These are phyloP conservation scores for Epichloe baconii DNA, from an alignment of 2,329 filamentous ascomycete species.

Conservation along the genomic window DNA sequence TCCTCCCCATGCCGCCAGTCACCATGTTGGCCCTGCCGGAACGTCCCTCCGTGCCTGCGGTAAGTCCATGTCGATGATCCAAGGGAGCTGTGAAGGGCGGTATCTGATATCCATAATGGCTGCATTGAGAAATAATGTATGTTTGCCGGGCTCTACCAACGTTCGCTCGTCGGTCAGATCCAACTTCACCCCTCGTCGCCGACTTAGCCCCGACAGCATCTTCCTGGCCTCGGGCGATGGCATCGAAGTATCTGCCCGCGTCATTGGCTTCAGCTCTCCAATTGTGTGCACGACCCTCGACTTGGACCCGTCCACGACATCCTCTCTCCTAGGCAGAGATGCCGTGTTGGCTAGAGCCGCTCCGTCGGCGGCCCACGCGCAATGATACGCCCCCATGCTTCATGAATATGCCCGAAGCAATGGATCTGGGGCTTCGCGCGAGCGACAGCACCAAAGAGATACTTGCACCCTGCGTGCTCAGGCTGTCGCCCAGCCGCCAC, in stretches of 20 bases:
- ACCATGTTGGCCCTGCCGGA: neutral
- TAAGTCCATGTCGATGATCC: slow-evolving; percentile 38
- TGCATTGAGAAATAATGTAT: slow-evolving; percentile 49
- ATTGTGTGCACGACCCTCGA: slow-evolving; percentile 24
- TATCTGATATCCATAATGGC: slow-evolving; percentile 34
- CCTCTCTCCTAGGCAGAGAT: neutral
- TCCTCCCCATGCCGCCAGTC: no score
- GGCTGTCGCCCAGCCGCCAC: neutral
- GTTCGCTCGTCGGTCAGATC: slow-evolving; percentile 24
- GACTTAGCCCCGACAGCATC: slow-evolving; percentile 11
- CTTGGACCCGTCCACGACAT: slow-evolving; percentile 28
- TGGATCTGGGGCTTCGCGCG: slow-evolving; percentile 32
- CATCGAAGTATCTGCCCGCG: slow-evolving; percentile 6
- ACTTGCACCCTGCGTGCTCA: slow-evolving; percentile 26
- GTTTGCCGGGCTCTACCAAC: slow-evolving; percentile 22
- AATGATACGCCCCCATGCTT: slow-evolving; percentile 42
- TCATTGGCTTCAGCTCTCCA: slow-evolving; percentile 12
- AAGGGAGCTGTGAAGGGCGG: slow-evolving; percentile 33
- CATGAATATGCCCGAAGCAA: slow-evolving; percentile 48
- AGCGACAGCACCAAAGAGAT: slow-evolving; percentile 33
- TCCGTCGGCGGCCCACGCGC: slow-evolving; percentile 32
- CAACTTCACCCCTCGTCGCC: slow-evolving; percentile 20
- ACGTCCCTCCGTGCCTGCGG: neutral
- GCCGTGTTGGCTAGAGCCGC: slow-evolving; percentile 6
- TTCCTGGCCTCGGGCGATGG: slow-evolving; percentile 6